phyloP scores from a whole-genome alignment of 805 yeast species.

The Schizosaccharomyces octosporus region DNA sequence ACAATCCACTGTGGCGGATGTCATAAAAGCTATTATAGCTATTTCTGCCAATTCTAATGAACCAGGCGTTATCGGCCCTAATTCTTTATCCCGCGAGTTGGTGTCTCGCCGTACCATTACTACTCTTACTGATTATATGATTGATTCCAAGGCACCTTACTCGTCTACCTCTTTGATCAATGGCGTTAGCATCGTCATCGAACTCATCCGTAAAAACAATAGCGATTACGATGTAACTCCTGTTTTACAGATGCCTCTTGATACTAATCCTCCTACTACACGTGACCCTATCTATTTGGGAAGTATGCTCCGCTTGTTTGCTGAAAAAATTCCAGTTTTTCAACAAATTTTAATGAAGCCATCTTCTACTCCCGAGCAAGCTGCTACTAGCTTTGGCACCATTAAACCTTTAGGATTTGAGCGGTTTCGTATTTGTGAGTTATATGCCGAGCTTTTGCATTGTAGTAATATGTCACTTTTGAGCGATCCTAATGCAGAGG shows the following conservation, averaged over 20 bases:
- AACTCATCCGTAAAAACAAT: conserved; percentile 80
- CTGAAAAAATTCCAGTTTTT: conserved; percentile 48
- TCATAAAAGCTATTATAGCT: conserved; percentile 76
- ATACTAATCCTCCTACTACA: conserved; percentile 76
- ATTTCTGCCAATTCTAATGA: conserved; percentile 82
- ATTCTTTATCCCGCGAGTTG: conserved; percentile 72
- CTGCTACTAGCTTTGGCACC: conserved; percentile 41
- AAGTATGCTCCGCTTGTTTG: conserved; percentile 51
- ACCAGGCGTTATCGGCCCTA: conserved; percentile 85
- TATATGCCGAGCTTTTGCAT: conserved; percentile 80
- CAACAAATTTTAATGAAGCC: conserved; percentile 25
- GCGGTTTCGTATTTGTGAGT: conserved; percentile 68
- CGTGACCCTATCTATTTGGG: conserved; percentile 88
- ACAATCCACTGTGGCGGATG: conserved; percentile 88
- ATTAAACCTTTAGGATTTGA: conserved; percentile 71
- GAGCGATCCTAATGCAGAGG: conserved; percentile 52
- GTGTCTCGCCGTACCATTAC: conserved; percentile 51
- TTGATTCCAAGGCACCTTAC: conserved; percentile 13
- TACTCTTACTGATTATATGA: conserved; percentile 50
- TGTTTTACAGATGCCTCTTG: conserved; percentile 55
- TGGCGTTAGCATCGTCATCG: conserved; percentile 86
- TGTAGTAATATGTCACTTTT: conserved; percentile 91
- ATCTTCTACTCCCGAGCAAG: conserved; percentile 13
- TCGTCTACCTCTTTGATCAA: conserved; percentile 50
- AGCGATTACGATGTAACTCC: conserved; percentile 85